Base-by-base conservation (phyloP, 805 yeast species). In the Sugiyamaella floridensis region DNA sequence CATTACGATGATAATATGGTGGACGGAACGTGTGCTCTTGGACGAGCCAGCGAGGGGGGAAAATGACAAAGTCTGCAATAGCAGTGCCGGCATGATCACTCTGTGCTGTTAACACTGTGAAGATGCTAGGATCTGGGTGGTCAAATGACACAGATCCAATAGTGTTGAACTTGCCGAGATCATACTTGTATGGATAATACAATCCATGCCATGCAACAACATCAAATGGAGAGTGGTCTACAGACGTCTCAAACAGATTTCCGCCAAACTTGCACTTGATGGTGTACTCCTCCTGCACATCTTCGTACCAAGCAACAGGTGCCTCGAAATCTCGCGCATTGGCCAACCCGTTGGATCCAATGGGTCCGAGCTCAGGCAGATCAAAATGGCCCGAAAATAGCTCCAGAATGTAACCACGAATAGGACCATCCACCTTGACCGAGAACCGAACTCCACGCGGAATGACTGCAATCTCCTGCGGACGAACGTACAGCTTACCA, bases 21-120 rank as follows among this genome's bases (percentile, higher is more conserved):
- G 67, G 67, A 15, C 67, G 56, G 59, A 60, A 63, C 11, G 67
- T 63, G 49, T 60, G 50, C 41, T 60, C 62, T 16, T 61, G 61
- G n/a, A 64, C 66, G 22, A 58, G 51, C 67, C 67, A 63, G 22
- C 67, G 44, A 1, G 67, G 67, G 15, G 67, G 58, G 53, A 63
- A 63, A 50, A 63, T 58, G 32, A 63, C 59, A 52, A 63, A 63
- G 49, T 63, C 67, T 6, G 64, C 65, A 47, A 63, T 56, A 3
- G 67, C 60, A 22, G 66, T 60, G 15, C 62, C 64, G 4, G 61
- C 56, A 20, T 51, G 53, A 29, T 42, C 53, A n/a, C 57, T 51
- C 45, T 57, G 62, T 10, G 53, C 57, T 1, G 62, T 58, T 7
- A 58, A 53, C 8, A 58, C 63, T 12, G 65, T 61, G 53, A 59